Base-by-base conservation (phyloP, 1,284 basidiomycete species). In the Heterobasidion irregulare region DNA sequence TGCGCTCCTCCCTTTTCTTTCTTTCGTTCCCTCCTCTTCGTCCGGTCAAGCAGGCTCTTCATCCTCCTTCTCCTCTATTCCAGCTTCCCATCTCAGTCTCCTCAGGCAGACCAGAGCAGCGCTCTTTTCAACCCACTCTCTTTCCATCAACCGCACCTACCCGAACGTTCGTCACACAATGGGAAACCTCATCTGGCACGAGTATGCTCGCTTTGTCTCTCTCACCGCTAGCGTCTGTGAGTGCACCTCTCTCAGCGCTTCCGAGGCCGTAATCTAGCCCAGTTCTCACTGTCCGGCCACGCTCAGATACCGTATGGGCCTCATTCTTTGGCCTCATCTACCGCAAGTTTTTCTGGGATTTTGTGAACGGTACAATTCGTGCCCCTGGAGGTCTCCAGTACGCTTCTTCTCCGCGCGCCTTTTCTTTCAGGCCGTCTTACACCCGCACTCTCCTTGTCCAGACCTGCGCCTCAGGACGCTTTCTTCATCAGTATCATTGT, bases 311-410 rank as follows among this genome's bases (percentile, higher is more conserved):
- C 55, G 72, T 91, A 4, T 92, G 89, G 91, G 82, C 86, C 19
- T 73, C 77, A 36, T 86, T 89, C 70, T 93, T 79, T 72, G 91
- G 82, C 18, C 69, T 93, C 12, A 74, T 89, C 62, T 93, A 83
- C 73, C 88, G 90, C 70, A 94, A 94, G 72, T 94, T 90, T 78
- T 92, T 94, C 73, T 94, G 88, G 84, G 92, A 94, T 73, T 87
- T 89, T 63, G 70, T 87, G 15, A 78, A 78, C 58, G 87, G 87
- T 52, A 83, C 76, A 62, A 61, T 86, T 58, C 84, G 88, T 61
- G 76, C 82, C 64, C 89, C 89, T 46, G 84, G 84, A 71, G 89
- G 90, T 58, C 59, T 91, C 38, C 86, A 92, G 91, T 93, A 64
- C 66, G 87, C 84, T 12, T 52, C 16, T 53, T 15, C 32, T 13